phyloP scores from a whole-genome alignment of 2,329 filamentous ascomycete species.

The Pyrenophora graminea region DNA sequence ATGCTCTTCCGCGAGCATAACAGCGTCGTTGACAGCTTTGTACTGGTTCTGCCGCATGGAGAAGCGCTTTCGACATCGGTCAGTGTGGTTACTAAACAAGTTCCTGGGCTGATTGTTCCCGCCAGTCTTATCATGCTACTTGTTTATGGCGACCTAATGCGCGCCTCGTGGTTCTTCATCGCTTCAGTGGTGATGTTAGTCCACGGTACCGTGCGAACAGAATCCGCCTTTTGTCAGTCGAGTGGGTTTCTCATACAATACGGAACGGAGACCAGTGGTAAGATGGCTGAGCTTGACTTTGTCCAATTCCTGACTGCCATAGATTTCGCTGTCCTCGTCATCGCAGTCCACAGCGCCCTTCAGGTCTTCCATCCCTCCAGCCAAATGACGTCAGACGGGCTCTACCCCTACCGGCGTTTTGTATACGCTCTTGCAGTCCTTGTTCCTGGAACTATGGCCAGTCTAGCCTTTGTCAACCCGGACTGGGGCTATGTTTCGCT shows the following conservation, averaged over 20 bases:
- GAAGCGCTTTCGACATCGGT: slow-evolving; percentile 74
- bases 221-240: slow-evolving; percentile 66
- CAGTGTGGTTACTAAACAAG: slow-evolving; percentile 35
- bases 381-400: slow-evolving; percentile 59
- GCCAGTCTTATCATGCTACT: slow-evolving; percentile 72
- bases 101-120: neutral
- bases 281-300: slow-evolving; percentile 16
- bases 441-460: slow-evolving; percentile 64
- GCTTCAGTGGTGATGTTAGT: slow-evolving; percentile 65
- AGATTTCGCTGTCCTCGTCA: slow-evolving; percentile 72
- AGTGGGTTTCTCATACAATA: slow-evolving; percentile 70
- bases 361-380: slow-evolving; percentile 67
- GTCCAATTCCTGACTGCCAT: neutral
- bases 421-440: slow-evolving; percentile 63
- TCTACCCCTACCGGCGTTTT: slow-evolving; percentile 68
- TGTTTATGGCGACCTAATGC: slow-evolving; percentile 72
- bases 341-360: slow-evolving; percentile 72
- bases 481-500: slow-evolving; percentile 62
- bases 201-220: slow-evolving; percentile 55
- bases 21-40: slow-evolving; percentile 60
- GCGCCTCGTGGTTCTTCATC: slow-evolving; percentile 69
- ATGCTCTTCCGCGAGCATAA: slow-evolving; percentile 58
- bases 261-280: slow-evolving; percentile 68
- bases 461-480: slow-evolving; percentile 65
- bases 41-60: slow-evolving; percentile 78